phyloP scores from a whole-genome alignment of 192 early-diverging fungal species.

The Gamsiella multidivaricata region DNA sequence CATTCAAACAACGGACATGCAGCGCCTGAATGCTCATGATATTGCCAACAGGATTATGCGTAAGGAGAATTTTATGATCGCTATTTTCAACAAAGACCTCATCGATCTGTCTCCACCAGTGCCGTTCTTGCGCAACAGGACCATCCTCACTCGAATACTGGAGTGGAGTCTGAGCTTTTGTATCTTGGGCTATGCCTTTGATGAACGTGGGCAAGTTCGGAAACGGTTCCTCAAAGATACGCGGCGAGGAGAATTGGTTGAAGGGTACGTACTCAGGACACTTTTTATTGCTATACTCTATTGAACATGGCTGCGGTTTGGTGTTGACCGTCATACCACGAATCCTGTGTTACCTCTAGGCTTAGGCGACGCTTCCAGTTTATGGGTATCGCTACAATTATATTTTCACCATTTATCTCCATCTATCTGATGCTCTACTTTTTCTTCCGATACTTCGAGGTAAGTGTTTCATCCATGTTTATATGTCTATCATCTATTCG shows the following conservation, averaged over 20 bases:
- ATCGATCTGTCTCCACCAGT: slow-evolving; percentile 83
- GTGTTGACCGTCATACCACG: too few species aligned
- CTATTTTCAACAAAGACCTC: slow-evolving; percentile 93
- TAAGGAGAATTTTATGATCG: slow-evolving; percentile 97
- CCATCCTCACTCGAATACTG: slow-evolving; percentile 85
- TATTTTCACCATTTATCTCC: slow-evolving; percentile 90
- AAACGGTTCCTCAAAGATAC: slow-evolving; percentile 83
- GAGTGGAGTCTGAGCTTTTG: slow-evolving; percentile 95
- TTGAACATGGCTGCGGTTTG: background rate
- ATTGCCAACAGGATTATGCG: slow-evolving; percentile 97
- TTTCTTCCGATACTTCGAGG: slow-evolving; percentile 95
- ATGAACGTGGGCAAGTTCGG: slow-evolving; percentile 84
- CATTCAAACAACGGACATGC: slow-evolving; percentile 58
- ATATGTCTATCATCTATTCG: background rate
- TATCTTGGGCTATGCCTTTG: slow-evolving; percentile 88
- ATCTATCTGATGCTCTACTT: slow-evolving; percentile 83
- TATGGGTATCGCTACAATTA: slow-evolving; percentile 87
- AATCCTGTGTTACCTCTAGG: slow-evolving; percentile 39
- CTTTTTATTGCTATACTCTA: background rate
- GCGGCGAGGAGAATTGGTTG: slow-evolving; percentile 71
- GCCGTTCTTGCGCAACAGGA: slow-evolving; percentile 62
- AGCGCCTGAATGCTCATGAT: slow-evolving; percentile 73
- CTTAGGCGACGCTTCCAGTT: slow-evolving; percentile 83
- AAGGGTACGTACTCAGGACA: slow-evolving; percentile 67
- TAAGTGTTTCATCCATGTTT: slow-evolving; percentile 45